Conservation (phyloP, 2,329 filamentous ascomycete species). For the Cordyceps militaris region DNA sequence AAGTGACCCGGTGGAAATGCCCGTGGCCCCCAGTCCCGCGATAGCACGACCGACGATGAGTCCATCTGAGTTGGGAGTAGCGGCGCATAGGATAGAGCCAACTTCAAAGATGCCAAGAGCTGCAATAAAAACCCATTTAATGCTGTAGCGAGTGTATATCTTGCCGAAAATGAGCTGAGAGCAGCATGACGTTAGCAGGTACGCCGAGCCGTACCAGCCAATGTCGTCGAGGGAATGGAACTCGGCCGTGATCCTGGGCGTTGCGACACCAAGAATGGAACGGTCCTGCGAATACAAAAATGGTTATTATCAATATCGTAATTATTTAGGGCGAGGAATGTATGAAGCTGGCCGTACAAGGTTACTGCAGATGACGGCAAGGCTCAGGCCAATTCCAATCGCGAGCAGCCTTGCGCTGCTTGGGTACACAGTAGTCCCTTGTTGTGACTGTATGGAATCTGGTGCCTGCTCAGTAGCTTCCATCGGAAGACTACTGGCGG, state of each 20-base stretch:
- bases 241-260: conserved; percentile 42
- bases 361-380: too few relatives aligned
- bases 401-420: too few relatives aligned
- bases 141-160: conserved; percentile 37
- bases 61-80: conserved; percentile 35
- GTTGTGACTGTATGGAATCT: too few relatives aligned
- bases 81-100: conserved; percentile 41
- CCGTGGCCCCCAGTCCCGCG: conserved; percentile 39
- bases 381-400: too few relatives aligned
- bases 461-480: too few relatives aligned
- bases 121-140: conserved; percentile 28
- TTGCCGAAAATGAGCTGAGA: conserved; percentile 46
- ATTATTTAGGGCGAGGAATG: too few relatives aligned
- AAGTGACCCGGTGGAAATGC: conserved; percentile 30
- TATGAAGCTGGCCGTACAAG: too few relatives aligned
- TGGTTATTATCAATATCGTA: too few relatives aligned
- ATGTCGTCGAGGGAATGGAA: conserved; percentile 45
- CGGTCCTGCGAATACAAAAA: too few relatives aligned
- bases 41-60: conserved; percentile 44
- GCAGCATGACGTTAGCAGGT: conserved; percentile 41
- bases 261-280: too few relatives aligned
- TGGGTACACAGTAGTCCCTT: too few relatives aligned
- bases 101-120: conserved; percentile 27
- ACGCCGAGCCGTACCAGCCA: conserved; percentile 50
- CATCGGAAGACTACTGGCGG: too few relatives aligned